A percentile compares a stretch with the other conserved stretches of the same genome.
These are phyloP conservation scores for Fraxinus angustifolia DNA, from an alignment of 305 asterid species.

Conservation along the genomic window DNA sequence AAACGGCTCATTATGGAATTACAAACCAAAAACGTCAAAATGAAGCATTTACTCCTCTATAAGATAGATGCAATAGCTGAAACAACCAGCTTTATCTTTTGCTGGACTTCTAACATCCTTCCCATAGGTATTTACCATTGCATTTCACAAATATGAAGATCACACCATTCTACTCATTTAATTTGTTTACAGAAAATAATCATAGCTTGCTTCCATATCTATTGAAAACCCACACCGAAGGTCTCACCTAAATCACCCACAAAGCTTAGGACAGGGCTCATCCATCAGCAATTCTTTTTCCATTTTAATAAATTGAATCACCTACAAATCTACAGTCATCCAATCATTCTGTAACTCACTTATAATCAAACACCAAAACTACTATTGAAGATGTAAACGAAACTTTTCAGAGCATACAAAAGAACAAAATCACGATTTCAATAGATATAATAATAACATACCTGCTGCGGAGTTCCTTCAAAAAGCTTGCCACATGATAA, in stretches of 20 bases:
- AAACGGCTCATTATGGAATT: not conserved
- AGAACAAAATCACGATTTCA: not conserved
- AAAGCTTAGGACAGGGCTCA: not conserved
- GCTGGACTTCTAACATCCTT: not conserved
- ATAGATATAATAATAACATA: slow-evolving; percentile 8
- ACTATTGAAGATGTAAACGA: not conserved
- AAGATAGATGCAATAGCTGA: not conserved
- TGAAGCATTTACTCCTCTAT: not conserved
- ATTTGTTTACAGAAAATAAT: not conserved
- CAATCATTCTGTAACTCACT: not conserved
- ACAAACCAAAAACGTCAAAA: not conserved
- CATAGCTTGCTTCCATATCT: not conserved
- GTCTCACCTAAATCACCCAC: not conserved
- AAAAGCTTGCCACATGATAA: slow-evolving; percentile 92
- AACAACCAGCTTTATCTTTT: not conserved
- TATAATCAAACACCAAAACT: not conserved
- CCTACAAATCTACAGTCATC: not conserved
- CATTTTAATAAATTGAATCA: not conserved
- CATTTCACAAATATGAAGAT: not conserved
- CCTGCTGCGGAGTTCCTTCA: slow-evolving; percentile 95
- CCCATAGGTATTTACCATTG: not conserved
- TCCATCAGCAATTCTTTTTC: not conserved
- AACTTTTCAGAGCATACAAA: slow-evolving; percentile 14
- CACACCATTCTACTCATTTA: not conserved
- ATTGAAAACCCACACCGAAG: not conserved